Percentiles rank a stretch among this genome's conserved stretches.
phyloP scores from a whole-genome alignment of 2,329 filamentous ascomycete genomes.

The Fusarium napiforme region DNA sequence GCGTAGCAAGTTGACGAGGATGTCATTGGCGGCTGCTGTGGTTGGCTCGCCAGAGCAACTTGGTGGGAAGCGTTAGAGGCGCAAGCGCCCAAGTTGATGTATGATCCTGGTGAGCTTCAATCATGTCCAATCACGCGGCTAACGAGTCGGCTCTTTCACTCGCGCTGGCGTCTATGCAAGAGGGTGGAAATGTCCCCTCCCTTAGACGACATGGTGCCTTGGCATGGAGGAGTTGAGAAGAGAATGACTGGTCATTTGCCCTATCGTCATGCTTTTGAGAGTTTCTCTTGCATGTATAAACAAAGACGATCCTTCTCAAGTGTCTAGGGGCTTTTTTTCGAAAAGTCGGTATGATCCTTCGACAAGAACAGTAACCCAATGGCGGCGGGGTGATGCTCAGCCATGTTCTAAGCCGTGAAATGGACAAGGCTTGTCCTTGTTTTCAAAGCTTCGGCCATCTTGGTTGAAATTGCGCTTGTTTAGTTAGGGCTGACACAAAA shows the following conservation, averaged over 20 bases:
- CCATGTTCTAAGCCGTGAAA: constrained; percentile 32
- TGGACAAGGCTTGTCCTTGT: constrained; percentile 16
- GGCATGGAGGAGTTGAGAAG: constrained; percentile 21
- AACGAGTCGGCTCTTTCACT: constrained; percentile 45
- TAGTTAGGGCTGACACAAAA: constrained; percentile 21
- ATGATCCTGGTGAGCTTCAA: constrained; percentile 26
- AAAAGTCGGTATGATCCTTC: constrained; percentile 3
- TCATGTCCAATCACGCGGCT: constrained; percentile 46
- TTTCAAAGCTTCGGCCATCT: constrained; percentile 7
- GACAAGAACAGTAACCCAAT: constrained; percentile 1
- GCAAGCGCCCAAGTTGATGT: constrained; percentile 41
- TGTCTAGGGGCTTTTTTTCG: background rate
- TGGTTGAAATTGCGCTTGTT: constrained; percentile 22
- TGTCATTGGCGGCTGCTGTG: constrained; percentile 24
- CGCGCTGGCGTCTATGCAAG: constrained; percentile 47
- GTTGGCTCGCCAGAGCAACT: constrained; percentile 31
- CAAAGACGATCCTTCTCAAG: background rate
- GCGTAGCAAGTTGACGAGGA: constrained; percentile 24
- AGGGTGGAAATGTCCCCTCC: constrained; percentile 22
- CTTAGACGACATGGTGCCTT: constrained; percentile 26
- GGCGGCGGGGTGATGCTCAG: constrained; percentile 34
- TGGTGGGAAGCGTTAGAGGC: constrained; percentile 44
- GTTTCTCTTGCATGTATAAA: background rate
- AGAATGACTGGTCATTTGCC: constrained; percentile 13
- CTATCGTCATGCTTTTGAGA: background rate